Base-by-base conservation (phyloP, 2,329 filamentous ascomycete genomes). In the Dothidotthia symphoricarpi region DNA sequence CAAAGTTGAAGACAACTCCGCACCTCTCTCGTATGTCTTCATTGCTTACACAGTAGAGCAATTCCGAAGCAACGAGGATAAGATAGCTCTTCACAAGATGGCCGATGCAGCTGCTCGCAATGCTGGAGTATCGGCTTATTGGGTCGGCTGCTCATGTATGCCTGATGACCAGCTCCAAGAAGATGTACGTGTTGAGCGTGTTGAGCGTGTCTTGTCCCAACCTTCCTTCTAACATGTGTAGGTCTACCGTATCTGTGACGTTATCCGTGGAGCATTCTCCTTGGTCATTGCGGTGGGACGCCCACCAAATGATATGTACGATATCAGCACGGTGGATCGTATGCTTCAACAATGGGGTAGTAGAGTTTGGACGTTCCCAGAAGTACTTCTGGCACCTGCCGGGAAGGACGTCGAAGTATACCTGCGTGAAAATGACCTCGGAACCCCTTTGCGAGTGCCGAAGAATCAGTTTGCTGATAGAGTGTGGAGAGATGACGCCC, bases 301-400 rank as follows among this genome's bases (percentile, higher is more conserved):
- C 14, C 59, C 55, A 16, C 34, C 44, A 11, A 49, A 48, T 29
- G 49, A 49, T 22, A 43, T 13, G n/a, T 32, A 38, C 13, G 52
- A 32, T 16, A 59, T 45, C 35, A 59, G 13, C 24, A 59, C 55
- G 4, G 41, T 57, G 10, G 36, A 53, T 27, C 43, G 63, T 17
- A 58, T 64, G 58, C 53, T 74, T 10, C 55, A 62, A 6, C 57
- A 70, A 49, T 75, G 65, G 72, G 74, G 69, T 13, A 65, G 54
- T 8, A 65, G 68, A 3, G 58, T 76, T 14, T 73, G 72, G 65
- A 75, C 73, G 0, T 62, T 75, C 19, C 70, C 74, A 2, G 71
- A 73, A 43, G 57, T 69, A 2, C 53, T 72, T 0, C 50, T 71
- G 1, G 54, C 61, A 15, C 63, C 64, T 4, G 47, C 47, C 2